Conservation (phyloP, 805 yeast genomes). For the Starmerella gropengiesseri region DNA sequence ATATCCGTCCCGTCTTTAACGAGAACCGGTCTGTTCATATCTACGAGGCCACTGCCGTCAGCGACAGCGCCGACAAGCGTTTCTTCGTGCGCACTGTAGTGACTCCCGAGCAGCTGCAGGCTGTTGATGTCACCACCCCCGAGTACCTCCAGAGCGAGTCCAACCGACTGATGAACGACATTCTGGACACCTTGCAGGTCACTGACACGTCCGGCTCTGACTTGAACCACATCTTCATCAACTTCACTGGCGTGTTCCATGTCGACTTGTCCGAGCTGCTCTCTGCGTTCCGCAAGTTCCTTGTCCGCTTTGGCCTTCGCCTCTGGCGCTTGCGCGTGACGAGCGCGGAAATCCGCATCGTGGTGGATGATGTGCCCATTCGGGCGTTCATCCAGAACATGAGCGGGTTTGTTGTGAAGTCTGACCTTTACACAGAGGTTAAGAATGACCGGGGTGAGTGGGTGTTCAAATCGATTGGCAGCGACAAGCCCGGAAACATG, state of each 20-base stretch:
- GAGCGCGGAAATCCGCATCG: constrained; percentile 93
- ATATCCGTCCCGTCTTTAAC: constrained; percentile 87
- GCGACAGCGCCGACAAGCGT: constrained; percentile 84
- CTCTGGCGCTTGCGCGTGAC: constrained; percentile 94
- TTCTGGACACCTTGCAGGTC: constrained; percentile 87
- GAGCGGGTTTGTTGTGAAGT: constrained; percentile 92
- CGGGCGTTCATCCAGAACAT: constrained; percentile 95
- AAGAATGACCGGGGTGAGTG: constrained; percentile 88
- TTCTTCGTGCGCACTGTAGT: constrained; percentile 95
- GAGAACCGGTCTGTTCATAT: constrained; percentile 97
- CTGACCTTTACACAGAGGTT: constrained; percentile 89
- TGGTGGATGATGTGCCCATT: constrained; percentile 91
- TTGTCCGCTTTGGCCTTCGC: constrained; percentile 94
- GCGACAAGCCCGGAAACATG: constrained; percentile 78
- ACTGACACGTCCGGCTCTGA: constrained; percentile 92
- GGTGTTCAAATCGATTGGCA: constrained; percentile 90
- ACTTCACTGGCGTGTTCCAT: constrained; percentile 91
- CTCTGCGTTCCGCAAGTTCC: constrained; percentile 93
- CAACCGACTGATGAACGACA: constrained; percentile 89
- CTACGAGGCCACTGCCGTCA: constrained; percentile 91
- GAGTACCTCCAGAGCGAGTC: constrained; percentile 95
- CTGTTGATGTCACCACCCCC: constrained; percentile 72
- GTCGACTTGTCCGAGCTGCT: constrained; percentile 93
- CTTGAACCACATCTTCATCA: constrained; percentile 91
- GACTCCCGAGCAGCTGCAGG: constrained; percentile 89